Conservation (phyloP, 805 yeast species). For the Tetrapisispora namnaoensis region DNA sequence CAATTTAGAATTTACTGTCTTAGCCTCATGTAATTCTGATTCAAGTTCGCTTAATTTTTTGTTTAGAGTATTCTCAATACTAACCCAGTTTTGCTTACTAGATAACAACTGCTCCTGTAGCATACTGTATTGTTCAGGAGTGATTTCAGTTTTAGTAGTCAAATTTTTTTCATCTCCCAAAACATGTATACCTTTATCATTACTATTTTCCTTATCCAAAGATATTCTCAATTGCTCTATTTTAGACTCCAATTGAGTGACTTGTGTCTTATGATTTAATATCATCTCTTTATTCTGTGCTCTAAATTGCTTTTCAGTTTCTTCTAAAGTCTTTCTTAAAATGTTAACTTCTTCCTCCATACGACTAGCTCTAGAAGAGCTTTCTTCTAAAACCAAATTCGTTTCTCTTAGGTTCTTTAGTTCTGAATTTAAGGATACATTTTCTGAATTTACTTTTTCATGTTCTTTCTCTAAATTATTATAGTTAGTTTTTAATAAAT, state of each 20-base stretch:
- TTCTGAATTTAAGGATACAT: background rate
- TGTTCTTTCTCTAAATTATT: constrained; percentile 22
- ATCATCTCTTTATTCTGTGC: constrained; percentile 17
- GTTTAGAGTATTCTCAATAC: constrained; percentile 59
- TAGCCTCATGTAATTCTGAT: constrained; percentile 34
- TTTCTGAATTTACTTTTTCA: constrained; percentile 13
- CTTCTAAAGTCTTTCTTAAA: background rate
- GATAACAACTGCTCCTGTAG: constrained; percentile 63
- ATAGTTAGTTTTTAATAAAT: constrained; percentile 6
- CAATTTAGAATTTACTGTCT: constrained; percentile 20
- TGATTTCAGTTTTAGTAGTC: background rate
- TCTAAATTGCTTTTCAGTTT: constrained; percentile 12
- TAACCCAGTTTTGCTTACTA: constrained; percentile 75
- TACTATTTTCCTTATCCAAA: constrained; percentile 35
- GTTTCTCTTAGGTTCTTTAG: constrained; percentile 10
- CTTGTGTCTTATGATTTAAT: constrained; percentile 35
- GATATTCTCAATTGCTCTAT: constrained; percentile 59
- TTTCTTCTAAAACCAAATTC: constrained; percentile 4
- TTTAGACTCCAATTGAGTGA: constrained; percentile 52
- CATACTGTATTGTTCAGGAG: constrained; percentile 28
- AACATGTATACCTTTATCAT: background rate
- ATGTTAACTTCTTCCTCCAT: background rate
- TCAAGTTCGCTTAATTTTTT: constrained; percentile 38
- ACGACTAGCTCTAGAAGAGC: background rate
- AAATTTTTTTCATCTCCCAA: background rate